A percentile compares a stretch with the other conserved stretches of the same genome.
Evolutionary conservation across 2,329 filamentous ascomycete species (phyloP).

Genomic region (Pseudomassariella vexata): DNA sequence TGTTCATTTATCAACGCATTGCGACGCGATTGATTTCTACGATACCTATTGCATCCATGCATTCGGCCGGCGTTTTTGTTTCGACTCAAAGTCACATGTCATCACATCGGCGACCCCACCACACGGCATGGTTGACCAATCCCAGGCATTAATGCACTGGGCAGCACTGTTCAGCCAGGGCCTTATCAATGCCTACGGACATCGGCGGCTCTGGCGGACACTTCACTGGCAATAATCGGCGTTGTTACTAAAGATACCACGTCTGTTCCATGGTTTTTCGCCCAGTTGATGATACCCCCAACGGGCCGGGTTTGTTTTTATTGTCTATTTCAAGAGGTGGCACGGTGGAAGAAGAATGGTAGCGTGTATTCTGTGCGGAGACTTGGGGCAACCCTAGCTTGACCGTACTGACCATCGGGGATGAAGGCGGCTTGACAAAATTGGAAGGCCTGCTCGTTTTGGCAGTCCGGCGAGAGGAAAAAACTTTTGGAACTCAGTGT

Average conservation of each 20-base stretch:
- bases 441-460: too few relatives aligned
- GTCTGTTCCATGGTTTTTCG: constrained; percentile 17
- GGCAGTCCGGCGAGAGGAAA: too few relatives aligned
- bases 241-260: constrained; percentile 28
- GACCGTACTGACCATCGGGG: too few relatives aligned
- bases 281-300: constrained; percentile 1
- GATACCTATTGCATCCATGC: constrained; percentile 27
- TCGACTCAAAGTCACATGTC: constrained; percentile 21
- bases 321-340: constrained; percentile 2
- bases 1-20: constrained; percentile 22
- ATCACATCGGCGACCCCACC: constrained; percentile 16
- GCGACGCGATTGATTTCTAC: constrained; percentile 24
- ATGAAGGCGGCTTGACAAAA: too few relatives aligned
- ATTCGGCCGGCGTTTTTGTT: constrained; percentile 23
- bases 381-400: constrained; percentile 3
- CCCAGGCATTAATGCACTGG: too few relatives aligned
- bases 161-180: constrained; percentile 3
- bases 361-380: constrained; percentile 3
- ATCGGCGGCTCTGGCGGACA: constrained; percentile 15
- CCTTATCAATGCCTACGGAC: constrained; percentile 5
- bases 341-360: constrained; percentile 1
- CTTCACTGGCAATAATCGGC: constrained; percentile 20
- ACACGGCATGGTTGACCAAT: constrained; percentile 7
- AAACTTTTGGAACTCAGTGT: too few relatives aligned
- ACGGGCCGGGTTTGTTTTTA: constrained; percentile 3